These are phyloP conservation scores for Claviceps paspali DNA, from an alignment of 2,329 filamentous ascomycete species.

Conservation along the genomic window DNA sequence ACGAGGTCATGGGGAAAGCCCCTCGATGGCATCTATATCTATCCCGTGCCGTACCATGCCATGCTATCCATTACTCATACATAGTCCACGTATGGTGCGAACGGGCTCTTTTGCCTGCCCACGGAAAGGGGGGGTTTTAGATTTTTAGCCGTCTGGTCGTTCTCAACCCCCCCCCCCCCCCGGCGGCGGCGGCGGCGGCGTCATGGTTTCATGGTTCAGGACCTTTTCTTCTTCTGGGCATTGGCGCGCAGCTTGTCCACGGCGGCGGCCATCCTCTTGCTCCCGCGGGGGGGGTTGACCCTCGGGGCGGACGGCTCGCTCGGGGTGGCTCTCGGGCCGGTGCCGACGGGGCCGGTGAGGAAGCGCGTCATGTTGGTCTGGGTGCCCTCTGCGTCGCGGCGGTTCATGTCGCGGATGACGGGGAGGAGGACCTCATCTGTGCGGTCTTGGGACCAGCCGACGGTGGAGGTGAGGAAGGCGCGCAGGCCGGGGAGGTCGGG, in stretches of 20 bases:
- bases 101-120: too few relatives aligned
- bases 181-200: too few relatives aligned
- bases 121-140: too few relatives aligned
- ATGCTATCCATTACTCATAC: too few relatives aligned
- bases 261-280: conserved; percentile 61
- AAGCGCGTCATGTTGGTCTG: conserved; percentile 93
- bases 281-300: conserved; percentile 43
- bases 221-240: not conserved
- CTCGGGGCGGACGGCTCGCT: conserved; percentile 48
- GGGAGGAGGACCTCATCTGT: conserved; percentile 94
- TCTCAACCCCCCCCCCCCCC: too few relatives aligned
- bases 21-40: too few relatives aligned
- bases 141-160: too few relatives aligned
- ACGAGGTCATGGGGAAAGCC: too few relatives aligned
- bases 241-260: conserved; percentile 46
- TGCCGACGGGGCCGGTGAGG: conserved; percentile 62
- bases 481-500: conserved; percentile 80
- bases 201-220: too few relatives aligned
- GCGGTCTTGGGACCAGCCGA: conserved; percentile 82
- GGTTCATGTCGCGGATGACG: conserved; percentile 91
- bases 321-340: too few relatives aligned
- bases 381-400: conserved; percentile 72
- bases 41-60: too few relatives aligned
- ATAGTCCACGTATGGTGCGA: too few relatives aligned
- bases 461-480: conserved; percentile 73